Base-by-base conservation (phyloP, 768 basidiomycete genomes). In the Rhizopogon vulgaris region DNA sequence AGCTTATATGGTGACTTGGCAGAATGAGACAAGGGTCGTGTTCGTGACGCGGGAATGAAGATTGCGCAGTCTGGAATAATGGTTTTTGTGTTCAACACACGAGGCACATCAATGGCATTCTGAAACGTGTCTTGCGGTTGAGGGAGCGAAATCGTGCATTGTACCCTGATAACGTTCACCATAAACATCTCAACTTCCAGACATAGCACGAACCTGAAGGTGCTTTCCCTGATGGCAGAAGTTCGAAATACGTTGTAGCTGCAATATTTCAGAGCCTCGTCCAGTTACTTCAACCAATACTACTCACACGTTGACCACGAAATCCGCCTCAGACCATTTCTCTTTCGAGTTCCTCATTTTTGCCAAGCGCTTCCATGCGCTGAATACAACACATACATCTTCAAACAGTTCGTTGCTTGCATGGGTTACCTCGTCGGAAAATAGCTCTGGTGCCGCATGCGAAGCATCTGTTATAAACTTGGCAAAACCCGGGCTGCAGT, bases 241-340 rank as follows among this genome's bases (percentile, higher is more conserved):
- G 71, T 75, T 18, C 80, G 76, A 39, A 82, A 67, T 22, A 73
- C 60, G 51, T 78, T 75, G 52, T 82, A 80, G 6, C 78, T 78
- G 51, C 38, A 24, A 24, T 30, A 43, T 15, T 22, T n/a, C 30
- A 46, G 43, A 32, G 22, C 5, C 32, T 15, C 17, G 18, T 34
- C 12, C 4, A 6, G 34, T 46, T 12, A 34, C 8, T 24, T 18
- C 17, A 17, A 2, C 27, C 10, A 47, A 51, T 38, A 9, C 11
- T 34, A 63, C 78, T 45, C 61, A 82, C 78, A 81, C 78, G 46
- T 76, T 77, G n/a, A 73, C 72, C 14, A 71, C 78, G 52, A 72
- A 79, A 54, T 80, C 80, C 1, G 79, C 77, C 56, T 82, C 80
- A 2, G 76, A 78, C 66, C 72, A 75, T 58, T 69, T 78, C 48